Base-by-base conservation (phyloP, 2,329 filamentous ascomycete species). In the Raffaelea ambrosiae region DNA sequence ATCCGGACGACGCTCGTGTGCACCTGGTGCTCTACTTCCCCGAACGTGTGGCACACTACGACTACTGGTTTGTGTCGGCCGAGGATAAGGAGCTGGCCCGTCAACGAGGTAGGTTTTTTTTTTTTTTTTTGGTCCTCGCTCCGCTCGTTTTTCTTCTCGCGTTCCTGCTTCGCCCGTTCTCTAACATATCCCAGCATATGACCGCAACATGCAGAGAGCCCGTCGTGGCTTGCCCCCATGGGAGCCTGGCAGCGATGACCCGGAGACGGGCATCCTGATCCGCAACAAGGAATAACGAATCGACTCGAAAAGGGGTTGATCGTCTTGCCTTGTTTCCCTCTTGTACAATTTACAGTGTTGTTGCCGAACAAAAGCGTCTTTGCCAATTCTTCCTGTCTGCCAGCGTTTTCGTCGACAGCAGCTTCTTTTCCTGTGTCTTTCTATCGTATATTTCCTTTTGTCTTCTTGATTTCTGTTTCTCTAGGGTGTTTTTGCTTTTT, bases 61-160 rank as follows among this genome's bases (percentile, higher is more conserved):
- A 55, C 49, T 58, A 57, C 52, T 58, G 54, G 54, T 58, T 58
- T 43, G 55, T 58, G 18, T 51, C 52, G 14, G 46, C 48, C 13
- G 55, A 53, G 33, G 55, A 58, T 48, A 57, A 56, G 54, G 51
- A 45, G 2, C 47, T 53, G 31, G 56, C 56, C 2, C 48, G 48
- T 11, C 49, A 54, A 45, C 46, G 53, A 36, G 49, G 54, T 55
- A 38, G 13, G 50, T 46, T 36, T 18, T 22, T 10, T 22, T 35
- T 40, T 44, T 44, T 23, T 48, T 20, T 21, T 44, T n/a, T 41
- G 22, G n/a, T 43, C 16, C 8, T 23, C 18, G 2, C 35, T n/a
- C 16, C 9, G n/a, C 35, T 39, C 18, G 3, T 23, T 45, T 22
- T 14, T 33, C 11, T 13, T 43, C 22, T n/a, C n/a, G n/a, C n/a